These are phyloP conservation scores for Infundibulicybe gibba DNA, from an alignment of 768 basidiomycete species.

Conservation along the genomic window DNA sequence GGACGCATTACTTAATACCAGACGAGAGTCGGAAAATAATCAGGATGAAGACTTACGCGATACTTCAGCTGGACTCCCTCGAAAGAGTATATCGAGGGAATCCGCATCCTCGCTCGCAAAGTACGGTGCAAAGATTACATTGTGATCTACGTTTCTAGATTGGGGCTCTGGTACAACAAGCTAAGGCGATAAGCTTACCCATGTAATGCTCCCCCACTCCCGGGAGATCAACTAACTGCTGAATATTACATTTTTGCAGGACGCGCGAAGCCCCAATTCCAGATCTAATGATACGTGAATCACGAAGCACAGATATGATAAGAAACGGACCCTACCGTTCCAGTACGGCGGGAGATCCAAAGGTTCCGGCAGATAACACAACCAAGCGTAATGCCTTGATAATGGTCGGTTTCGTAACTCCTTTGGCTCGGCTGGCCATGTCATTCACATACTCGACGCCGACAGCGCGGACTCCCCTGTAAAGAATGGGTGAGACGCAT, in stretches of 20 bases:
- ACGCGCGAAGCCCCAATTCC: conserved; percentile 60
- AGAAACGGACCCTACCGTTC: conserved; percentile 33
- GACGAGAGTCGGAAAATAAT: not conserved
- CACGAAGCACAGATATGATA: not conserved
- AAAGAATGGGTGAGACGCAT: not conserved
- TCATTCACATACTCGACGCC: conserved; percentile 52
- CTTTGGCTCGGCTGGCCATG: conserved; percentile 18
- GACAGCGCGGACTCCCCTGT: conserved; percentile 35
- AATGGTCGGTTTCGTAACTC: conserved; percentile 10
- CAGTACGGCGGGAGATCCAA: conserved; percentile 53
- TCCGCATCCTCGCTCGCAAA: conserved; percentile 33
- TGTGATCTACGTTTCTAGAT: conserved; percentile 33
- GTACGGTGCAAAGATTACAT: conserved; percentile 32
- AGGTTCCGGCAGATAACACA: conserved; percentile 45
- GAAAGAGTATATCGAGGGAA: not conserved
- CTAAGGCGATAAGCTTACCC: conserved; percentile 25
- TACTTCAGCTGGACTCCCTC: not conserved
- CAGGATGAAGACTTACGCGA: not conserved
- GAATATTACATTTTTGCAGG: conserved; percentile 44
- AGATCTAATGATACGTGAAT: conserved; percentile 28
- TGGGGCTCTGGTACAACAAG: not conserved
- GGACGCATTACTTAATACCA: not conserved
- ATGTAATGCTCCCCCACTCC: conserved; percentile 73
- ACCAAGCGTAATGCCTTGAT: conserved; percentile 41
- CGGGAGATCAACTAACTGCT: conserved; percentile 59